Conservation (phyloP, 345 rosid genomes). For the Melaleuca quinquenervia region DNA sequence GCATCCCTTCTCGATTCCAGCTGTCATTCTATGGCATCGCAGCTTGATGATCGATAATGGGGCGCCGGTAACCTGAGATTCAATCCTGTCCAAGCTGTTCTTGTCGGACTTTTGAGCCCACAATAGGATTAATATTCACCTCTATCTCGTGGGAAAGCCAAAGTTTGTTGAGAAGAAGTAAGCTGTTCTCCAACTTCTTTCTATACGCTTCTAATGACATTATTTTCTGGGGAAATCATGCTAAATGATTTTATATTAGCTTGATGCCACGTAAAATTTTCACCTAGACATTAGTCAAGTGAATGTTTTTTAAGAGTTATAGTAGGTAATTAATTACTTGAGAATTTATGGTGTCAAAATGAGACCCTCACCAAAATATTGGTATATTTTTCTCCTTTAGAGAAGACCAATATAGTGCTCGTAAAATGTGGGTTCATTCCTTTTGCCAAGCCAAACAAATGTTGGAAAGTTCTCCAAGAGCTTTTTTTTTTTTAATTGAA, state of each 20-base stretch:
- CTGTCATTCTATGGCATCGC: slow-evolving; percentile 21
- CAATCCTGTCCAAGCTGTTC: not conserved
- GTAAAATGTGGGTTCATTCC: not conserved
- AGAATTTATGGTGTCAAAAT: not conserved
- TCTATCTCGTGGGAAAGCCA: not conserved
- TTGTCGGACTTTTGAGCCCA: not conserved
- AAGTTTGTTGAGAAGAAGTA: not conserved
- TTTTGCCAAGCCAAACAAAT: not conserved
- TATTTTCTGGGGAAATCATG: not conserved
- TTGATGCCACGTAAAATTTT: not conserved
- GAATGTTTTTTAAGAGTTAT: not conserved
- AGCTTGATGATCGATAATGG: slow-evolving; percentile 27
- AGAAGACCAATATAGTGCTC: not conserved
- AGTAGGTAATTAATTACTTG: not conserved
- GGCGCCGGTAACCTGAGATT: slow-evolving; percentile 7
- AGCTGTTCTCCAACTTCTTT: not conserved
- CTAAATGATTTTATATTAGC: not conserved
- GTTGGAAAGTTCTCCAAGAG: not conserved
- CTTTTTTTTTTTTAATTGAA: no score
- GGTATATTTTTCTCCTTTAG: not conserved
- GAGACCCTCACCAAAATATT: not conserved
- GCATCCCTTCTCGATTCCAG: slow-evolving; percentile 38
- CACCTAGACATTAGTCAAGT: not conserved
- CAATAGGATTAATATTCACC: not conserved
- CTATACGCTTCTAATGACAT: not conserved